Base-by-base conservation (phyloP, 495 filamentous ascomycete genomes). In the Aspergillus indologenus region DNA sequence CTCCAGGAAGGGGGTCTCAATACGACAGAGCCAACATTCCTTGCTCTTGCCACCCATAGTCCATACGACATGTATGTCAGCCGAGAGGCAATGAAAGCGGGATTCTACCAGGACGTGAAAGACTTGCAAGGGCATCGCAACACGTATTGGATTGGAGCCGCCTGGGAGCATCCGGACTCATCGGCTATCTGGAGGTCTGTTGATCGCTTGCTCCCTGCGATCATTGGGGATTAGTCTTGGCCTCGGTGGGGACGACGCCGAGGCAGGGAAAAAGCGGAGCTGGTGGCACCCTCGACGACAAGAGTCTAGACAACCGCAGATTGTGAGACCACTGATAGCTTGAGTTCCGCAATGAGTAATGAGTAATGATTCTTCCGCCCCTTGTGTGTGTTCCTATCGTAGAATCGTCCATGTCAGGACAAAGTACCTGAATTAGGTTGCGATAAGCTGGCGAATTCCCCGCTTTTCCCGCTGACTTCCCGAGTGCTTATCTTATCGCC, bases 41-140 rank as follows among this genome's bases (percentile, higher is more conserved):
- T 63, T 14, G 56, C 34, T 0, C 65, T 63, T 53, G 43, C 42
- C 7, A 62, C 53, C 53, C 69, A 71, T 56, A 61, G 61, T 9
- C 72, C 70, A 9, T 67, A 57, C 52, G 20, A 62, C 21, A 18
- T 71, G 43, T 34, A 17, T 1, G 67, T 71, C 5, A 47, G 61
- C 0, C 11, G 61, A 3, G 58, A 66, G 4, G 57, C 60, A 1
- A 71, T 75, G 26, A 43, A 48, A 18, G 54, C 60, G 4, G 67
- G 72, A 2, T 75, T 73, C 53, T 73, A 73, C 45, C 56, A 58
- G 15, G 55, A 63, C 14, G 54, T 73, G 5, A 61, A 58, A 34
- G 60, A 44, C 1, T 54, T 71, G 34, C 70, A 75, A 53, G 72
- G 72, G 2, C 29, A 61, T 19, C 45, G 53, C 40, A 60, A 67